These are phyloP conservation scores for Elaphomyces granulatus DNA, from an alignment of 495 filamentous ascomycete genomes.

Conservation along the genomic window DNA sequence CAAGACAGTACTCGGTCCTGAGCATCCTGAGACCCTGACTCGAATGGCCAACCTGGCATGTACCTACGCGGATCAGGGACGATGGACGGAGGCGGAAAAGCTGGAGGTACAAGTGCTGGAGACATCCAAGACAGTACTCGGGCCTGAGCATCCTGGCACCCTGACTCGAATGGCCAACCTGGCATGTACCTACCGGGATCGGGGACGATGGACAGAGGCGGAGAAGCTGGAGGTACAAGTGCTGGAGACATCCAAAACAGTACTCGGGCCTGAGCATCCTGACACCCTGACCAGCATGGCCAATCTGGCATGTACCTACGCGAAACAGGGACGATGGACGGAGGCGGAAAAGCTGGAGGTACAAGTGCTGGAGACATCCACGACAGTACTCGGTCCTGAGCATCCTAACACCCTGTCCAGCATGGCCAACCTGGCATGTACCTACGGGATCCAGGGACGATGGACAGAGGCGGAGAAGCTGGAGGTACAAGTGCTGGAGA, in stretches of 20 bases:
- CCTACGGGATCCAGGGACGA: conserved; percentile 18
- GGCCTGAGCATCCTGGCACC: too few species aligned
- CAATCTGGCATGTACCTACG: background rate
- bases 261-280: conserved; percentile 6
- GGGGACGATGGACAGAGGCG: too few species aligned
- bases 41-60: conserved; percentile 15
- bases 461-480: conserved; percentile 26
- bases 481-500: conserved; percentile 15
- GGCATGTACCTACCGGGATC: too few species aligned
- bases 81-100: too few species aligned
- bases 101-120: too few species aligned
- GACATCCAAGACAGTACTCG: too few species aligned
- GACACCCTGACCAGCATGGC: conserved; percentile 15
- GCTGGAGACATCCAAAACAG: conserved; percentile 8
- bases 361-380: conserved; percentile 7
- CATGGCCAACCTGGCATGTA: conserved; percentile 13
- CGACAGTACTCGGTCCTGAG: conserved; percentile 13
- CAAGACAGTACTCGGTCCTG: conserved; percentile 13
- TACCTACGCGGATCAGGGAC: too few species aligned
- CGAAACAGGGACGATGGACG: background rate
- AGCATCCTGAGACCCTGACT: conserved; percentile 21
- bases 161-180: too few species aligned
- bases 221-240: conserved; percentile 16
- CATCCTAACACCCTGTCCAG: conserved; percentile 22
- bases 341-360: conserved; percentile 1